These are phyloP conservation scores for Chaetomiaceae sp. DNA, from an alignment of 2,329 filamentous ascomycete genomes.

Conservation along the genomic window DNA sequence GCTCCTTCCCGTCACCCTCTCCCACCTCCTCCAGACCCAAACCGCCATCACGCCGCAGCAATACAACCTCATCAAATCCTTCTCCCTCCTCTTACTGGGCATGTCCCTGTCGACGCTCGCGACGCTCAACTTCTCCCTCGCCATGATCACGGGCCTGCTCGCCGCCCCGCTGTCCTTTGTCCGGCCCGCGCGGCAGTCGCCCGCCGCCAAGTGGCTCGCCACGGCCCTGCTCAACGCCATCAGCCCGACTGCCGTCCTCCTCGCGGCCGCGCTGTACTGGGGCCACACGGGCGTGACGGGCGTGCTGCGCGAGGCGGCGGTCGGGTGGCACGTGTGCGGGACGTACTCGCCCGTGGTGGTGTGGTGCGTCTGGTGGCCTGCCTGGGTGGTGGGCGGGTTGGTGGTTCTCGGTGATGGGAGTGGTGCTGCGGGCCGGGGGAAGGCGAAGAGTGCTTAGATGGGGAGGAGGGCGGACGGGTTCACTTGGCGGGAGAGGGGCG, in stretches of 20 bases:
- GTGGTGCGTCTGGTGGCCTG: constrained; percentile 96
- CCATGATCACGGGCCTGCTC: constrained; percentile 77
- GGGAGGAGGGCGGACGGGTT: not conserved
- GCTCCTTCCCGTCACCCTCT: constrained; percentile 54
- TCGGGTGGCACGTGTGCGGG: constrained; percentile 85
- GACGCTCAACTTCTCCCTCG: constrained; percentile 91
- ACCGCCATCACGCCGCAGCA: constrained; percentile 59
- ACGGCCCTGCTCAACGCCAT: constrained; percentile 50
- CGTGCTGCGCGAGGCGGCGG: constrained; percentile 68
- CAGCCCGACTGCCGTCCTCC: constrained; percentile 57
- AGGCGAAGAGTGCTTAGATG: not conserved
- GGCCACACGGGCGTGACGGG: constrained; percentile 45
- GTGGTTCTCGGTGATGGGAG: constrained; percentile 44
- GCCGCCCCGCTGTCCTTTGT: constrained; percentile 77
- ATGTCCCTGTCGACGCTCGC: constrained; percentile 89
- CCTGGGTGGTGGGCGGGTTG: constrained; percentile 68
- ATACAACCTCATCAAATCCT: constrained; percentile 75
- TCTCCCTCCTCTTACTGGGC: constrained; percentile 87
- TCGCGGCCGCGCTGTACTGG: constrained; percentile 41
- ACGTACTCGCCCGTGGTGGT: constrained; percentile 84
- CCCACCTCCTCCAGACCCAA: constrained; percentile 48
- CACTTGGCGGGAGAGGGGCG: not conserved
- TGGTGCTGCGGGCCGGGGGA: not conserved
- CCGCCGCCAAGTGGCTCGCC: too few relatives aligned
- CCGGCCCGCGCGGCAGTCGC: constrained; percentile 34